A percentile compares a stretch with the other conserved stretches of the same genome.
Conservation (phyloP, 148 eudicot species). For the Chenopodium quinoa region DNA sequence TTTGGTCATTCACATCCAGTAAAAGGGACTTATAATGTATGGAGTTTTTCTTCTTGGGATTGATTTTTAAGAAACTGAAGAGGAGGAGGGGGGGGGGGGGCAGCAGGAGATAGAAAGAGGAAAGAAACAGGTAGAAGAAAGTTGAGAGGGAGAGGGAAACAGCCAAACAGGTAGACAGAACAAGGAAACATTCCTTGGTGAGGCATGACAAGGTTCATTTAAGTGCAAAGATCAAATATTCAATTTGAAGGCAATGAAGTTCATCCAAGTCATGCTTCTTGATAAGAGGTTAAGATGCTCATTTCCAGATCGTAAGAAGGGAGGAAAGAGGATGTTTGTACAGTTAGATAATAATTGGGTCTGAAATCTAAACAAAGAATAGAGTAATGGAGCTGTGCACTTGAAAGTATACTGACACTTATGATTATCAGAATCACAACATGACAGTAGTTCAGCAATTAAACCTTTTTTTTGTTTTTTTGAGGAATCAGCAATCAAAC, state of each 20-base stretch:
- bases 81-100: neutral
- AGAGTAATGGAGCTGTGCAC: neutral
- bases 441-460: neutral
- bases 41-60: neutral
- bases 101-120: neutral
- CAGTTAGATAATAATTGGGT: neutral
- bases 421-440: neutral
- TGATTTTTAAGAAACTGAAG: neutral
- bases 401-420: neutral
- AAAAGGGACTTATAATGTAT: too few species aligned
- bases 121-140: too few species aligned
- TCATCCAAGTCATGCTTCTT: neutral
- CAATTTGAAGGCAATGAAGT: neutral
- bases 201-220: neutral
- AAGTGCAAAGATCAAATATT: neutral
- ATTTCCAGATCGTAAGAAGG: neutral
- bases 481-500: neutral
- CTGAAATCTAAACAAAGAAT: neutral
- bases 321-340: neutral
- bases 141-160: too few species aligned
- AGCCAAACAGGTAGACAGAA: too few species aligned
- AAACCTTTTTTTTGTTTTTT: conserved; percentile 10
- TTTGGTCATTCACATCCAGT: neutral
- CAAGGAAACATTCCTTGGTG: neutral
- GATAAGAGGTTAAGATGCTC: neutral